Percentiles rank a stretch among this genome's conserved stretches.
phyloP scores from a whole-genome alignment of 257 asterid species.

The Solanum pinnatisectum region DNA sequence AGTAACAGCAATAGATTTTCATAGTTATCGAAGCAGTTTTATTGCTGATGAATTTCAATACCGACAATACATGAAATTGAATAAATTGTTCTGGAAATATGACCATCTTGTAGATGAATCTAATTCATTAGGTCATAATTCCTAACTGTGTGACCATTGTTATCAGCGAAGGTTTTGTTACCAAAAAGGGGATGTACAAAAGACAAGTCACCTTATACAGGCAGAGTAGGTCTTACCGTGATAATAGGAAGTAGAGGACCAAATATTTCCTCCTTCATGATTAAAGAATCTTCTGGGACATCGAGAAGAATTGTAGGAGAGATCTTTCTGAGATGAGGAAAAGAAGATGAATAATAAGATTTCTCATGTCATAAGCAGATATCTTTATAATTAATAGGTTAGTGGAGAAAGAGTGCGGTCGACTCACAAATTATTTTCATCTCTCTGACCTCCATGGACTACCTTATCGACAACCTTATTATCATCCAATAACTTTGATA shows the following conservation, averaged over 20 bases:
- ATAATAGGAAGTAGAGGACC: conserved; percentile 85
- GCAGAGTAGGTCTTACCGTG: conserved; percentile 36
- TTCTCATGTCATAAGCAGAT: neutral
- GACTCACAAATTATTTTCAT: conserved; percentile 62
- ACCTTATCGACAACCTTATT: conserved; percentile 60
- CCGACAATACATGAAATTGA: neutral
- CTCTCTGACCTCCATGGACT: conserved; percentile 76
- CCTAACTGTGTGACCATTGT: neutral
- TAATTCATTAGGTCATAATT: neutral
- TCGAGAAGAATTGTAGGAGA: conserved; percentile 79
- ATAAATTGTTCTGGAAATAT: neutral
- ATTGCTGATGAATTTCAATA: neutral
- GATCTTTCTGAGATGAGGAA: conserved; percentile 41
- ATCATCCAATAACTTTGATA: conserved; percentile 59
- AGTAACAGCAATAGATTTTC: neutral
- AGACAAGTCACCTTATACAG: neutral
- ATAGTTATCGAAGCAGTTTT: neutral
- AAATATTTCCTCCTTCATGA: conserved; percentile 84
- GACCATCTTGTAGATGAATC: neutral
- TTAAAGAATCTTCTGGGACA: conserved; percentile 57
- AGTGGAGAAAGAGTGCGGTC: conserved; percentile 1
- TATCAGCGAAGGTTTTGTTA: neutral
- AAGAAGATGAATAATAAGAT: neutral
- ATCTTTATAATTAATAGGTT: neutral
- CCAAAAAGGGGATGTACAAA: neutral